A percentile compares a stretch with the other conserved stretches of the same genome.
Evolutionary conservation across 1,284 basidiomycete genomes (phyloP).

Genomic region (Amylostereum areolatum): DNA sequence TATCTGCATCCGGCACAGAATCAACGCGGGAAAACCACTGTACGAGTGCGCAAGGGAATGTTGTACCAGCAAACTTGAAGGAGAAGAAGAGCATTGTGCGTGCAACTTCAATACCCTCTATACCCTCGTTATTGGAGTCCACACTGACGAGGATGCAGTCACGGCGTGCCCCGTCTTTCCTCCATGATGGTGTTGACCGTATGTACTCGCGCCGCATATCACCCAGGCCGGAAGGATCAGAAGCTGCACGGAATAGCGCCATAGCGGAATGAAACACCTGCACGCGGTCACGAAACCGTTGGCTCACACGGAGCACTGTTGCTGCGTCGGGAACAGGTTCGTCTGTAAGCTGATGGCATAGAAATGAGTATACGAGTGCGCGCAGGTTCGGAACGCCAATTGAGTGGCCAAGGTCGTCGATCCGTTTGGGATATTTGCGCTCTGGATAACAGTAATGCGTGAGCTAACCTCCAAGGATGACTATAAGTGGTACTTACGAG

Average conservation of each 20-base stretch:
- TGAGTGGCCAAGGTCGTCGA: no score
- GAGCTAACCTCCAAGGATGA: no score
- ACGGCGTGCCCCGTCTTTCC: background rate
- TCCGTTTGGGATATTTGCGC: no score
- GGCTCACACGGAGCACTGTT: background rate
- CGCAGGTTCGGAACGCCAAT: background rate
- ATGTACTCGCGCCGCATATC: constrained; percentile 11
- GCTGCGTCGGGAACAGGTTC: background rate
- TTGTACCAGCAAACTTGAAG: background rate
- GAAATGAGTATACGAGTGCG: background rate
- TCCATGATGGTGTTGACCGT: constrained; percentile 7
- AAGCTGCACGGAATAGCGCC: constrained; percentile 7
- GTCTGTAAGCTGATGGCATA: background rate
- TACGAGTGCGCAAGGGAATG: background rate
- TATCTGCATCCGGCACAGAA: background rate
- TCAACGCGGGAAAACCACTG: background rate
- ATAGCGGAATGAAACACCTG: constrained; percentile 6
- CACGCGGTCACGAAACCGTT: background rate
- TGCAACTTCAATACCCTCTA: background rate
- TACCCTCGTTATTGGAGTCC: background rate
- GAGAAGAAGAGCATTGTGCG: background rate
- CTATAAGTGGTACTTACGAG: no score
- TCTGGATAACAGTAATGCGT: no score
- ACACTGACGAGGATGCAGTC: background rate
- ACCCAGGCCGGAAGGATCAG: constrained; percentile 3